Evolutionary conservation across 805 yeast species (phyloP), one percentile per base, ranked within the genome.

Genomic region (Hanseniaspora meyeri): DNA sequence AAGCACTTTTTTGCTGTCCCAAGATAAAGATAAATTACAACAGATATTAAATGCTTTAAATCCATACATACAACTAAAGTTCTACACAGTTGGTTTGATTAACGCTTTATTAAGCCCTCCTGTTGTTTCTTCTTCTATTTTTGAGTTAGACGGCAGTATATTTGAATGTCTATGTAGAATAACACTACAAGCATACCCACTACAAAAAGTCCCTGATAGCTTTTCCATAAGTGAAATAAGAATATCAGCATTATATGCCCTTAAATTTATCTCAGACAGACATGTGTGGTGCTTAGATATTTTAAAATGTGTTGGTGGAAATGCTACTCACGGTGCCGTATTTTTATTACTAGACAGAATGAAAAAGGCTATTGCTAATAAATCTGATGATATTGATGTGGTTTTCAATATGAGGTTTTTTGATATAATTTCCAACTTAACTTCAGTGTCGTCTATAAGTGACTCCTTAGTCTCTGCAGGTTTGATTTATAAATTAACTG

Each of bases 311-410:
- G 67, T 89, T 60, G 87, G 93, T 20, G 96, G 93, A 10, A 87
- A 87, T 65, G 88, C 90, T 42, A 81, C 82, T 59, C 96, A 90
- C 68, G 97, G 97, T 1, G 70, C 81, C 12, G 64, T 90, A 42
- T 86, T 85, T 70, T 89, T 86, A 63, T 77, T 83, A 34, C 66
- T 89, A 32, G 77, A 90, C 57, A 74, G 74, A 45, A 78, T 87
- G n/a, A 72, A 79, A 55, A 79, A 80, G 57, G 69, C 74, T 43
- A 61, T 81, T 38, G 68, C 72, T 49, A 69, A 71, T 10, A 20
- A 69, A 59, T 58, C 61, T 1, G 60, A 63, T 5, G 66, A 64
- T 20, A 65, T 72, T 7, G 78, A 77, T 31, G 82, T 81, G 58
- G 77, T 76, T 31, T 75, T 69, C 64, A 72, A 74, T 55, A 65